These are phyloP conservation scores for Intubia oerlemansii DNA, from an alignment of 2,329 filamentous ascomycete species.

Conservation along the genomic window DNA sequence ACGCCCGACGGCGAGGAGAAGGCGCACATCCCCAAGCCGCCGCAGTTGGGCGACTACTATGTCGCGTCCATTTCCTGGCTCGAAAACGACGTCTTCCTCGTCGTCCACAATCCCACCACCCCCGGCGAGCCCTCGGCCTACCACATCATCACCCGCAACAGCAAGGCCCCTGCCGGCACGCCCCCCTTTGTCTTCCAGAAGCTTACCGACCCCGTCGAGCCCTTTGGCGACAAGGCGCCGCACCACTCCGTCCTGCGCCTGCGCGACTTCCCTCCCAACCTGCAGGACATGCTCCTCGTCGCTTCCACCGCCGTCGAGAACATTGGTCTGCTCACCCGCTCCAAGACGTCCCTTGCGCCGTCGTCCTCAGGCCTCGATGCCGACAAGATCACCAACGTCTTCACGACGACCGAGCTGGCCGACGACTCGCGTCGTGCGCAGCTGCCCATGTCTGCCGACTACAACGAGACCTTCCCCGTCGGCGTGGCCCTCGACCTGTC, in stretches of 20 bases:
- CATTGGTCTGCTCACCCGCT: constrained; percentile 56
- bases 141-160: constrained; percentile 54
- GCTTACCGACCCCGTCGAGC: constrained; percentile 50
- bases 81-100: constrained; percentile 66
- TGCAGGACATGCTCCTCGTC: constrained; percentile 66
- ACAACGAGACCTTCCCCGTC: constrained; percentile 54
- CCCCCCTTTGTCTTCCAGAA: constrained; percentile 50
- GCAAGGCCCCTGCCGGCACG: constrained; percentile 20
- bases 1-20: constrained; percentile 60
- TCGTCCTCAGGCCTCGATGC: constrained; percentile 36
- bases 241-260: constrained; percentile 63
- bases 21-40: constrained; percentile 58
- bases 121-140: constrained; percentile 47
- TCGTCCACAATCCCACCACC: constrained; percentile 49
- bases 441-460: constrained; percentile 46
- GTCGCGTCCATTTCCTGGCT: constrained; percentile 76
- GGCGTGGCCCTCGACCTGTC: constrained; percentile 74
- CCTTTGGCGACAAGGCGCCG: constrained; percentile 46
- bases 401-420: constrained; percentile 49
- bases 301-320: constrained; percentile 64
- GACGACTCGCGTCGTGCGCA: constrained; percentile 57
- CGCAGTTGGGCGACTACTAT: constrained; percentile 42
- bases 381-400: constrained; percentile 40
- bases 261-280: constrained; percentile 55
- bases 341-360: constrained; percentile 45